phyloP scores from a whole-genome alignment of 768 basidiomycete species.

The Suillus brevipes region DNA sequence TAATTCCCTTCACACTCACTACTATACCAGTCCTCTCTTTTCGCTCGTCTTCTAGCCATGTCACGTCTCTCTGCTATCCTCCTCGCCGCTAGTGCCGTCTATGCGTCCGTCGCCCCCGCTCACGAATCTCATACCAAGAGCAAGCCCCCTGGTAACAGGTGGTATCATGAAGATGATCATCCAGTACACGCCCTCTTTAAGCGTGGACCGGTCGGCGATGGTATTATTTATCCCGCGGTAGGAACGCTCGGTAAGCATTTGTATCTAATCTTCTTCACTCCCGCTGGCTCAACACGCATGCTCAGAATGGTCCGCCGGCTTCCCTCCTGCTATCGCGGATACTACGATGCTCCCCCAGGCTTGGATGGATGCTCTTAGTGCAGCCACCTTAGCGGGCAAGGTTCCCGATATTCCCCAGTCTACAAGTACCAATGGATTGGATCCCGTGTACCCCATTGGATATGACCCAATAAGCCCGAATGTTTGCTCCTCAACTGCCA shows the following conservation, averaged over 20 bases:
- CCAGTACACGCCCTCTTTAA: slow-evolving; percentile 63
- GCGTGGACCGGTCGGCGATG: slow-evolving; percentile 48
- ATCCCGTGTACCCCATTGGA: slow-evolving; percentile 40
- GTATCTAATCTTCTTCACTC: neutral
- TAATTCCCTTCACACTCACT: slow-evolving; percentile 24
- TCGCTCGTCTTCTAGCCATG: slow-evolving; percentile 20
- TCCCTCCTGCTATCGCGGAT: slow-evolving; percentile 56
- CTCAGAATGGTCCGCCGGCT: slow-evolving; percentile 63
- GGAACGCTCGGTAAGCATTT: slow-evolving; percentile 55
- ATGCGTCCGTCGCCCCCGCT: slow-evolving; percentile 21
- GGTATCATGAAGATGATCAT: slow-evolving; percentile 66
- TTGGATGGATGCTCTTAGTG: slow-evolving; percentile 73
- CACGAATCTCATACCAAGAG: slow-evolving; percentile 20
- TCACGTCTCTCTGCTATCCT: slow-evolving; percentile 25
- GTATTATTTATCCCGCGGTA: slow-evolving; percentile 49
- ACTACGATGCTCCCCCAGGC: slow-evolving; percentile 52
- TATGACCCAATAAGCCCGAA: slow-evolving; percentile 43
- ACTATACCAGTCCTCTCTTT: slow-evolving; percentile 6
- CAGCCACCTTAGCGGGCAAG: slow-evolving; percentile 63
- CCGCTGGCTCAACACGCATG: slow-evolving; percentile 3
- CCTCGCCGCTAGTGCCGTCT: slow-evolving; percentile 24
- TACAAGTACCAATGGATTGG: slow-evolving; percentile 31
- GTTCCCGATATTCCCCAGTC: slow-evolving; percentile 70
- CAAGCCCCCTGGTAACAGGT: slow-evolving; percentile 35
- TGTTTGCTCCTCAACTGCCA: slow-evolving; percentile 78